Evolutionary conservation across 1,139 yeast genomes (phyloP), one percentile per base, ranked within the genome.

Genomic region (Sugiyamaella japonica): DNA sequence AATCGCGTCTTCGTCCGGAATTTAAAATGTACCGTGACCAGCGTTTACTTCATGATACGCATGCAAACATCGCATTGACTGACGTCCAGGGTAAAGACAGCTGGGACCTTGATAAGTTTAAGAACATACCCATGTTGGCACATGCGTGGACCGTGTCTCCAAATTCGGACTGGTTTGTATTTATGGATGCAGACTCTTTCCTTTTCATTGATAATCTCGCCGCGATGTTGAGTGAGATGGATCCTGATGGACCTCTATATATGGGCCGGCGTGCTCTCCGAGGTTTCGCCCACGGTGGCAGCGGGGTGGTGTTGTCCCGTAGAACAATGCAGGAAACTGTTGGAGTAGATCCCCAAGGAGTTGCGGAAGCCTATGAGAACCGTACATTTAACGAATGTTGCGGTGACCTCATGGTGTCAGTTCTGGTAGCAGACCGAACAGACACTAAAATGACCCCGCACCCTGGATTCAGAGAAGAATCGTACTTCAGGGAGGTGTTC

Each of bases 341-440:
- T 1, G 55, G 59, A 3, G 49, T 29, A 5, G 42, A 55, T 12
- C 59, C 59, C 20, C 55, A 61, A 13, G 56, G 57, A 39, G 52
- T 55, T 13, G 55, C 49, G 13, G 34, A 49, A n/a, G 50, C 58
- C 46, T 66, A 66, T 50, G 71, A 69, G 34, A 53, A 61, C 17
- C 52, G 56, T 13, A 62, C 72, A 1, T 58, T 62, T 28, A 49
- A 55, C n/a, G 65, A 61, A 37, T 68, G 72, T 57, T 68, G 73
- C 52, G 76, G 76, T 2, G 76, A 73, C 57, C 64, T 61, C 49
- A 64, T 72, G 66, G 66, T 72, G 1, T 72, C 73, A 17, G 44
- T 47, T 44, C 60, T 60, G 65, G 58, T 58, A 36, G 48, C 42
- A 49, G 61, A 63, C 44, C 56, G 50, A 16, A 41, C 52, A 7